A percentile compares a stretch with the other conserved stretches of the same genome.
These are phyloP conservation scores for Dysphania ambrosioides DNA, from an alignment of 148 eudicot species.

Conservation along the genomic window DNA sequence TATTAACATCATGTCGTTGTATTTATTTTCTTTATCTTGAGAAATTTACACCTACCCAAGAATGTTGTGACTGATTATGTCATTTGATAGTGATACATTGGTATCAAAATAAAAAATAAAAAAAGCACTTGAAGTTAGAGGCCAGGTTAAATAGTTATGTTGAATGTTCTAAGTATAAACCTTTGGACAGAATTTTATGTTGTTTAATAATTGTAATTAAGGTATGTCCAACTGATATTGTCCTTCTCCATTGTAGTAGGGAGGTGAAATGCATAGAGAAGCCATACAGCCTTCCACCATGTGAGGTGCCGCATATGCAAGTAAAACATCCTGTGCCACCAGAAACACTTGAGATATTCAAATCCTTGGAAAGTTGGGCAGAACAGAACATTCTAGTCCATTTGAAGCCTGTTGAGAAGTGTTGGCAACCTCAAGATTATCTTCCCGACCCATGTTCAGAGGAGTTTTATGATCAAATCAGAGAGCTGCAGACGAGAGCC, in stretches of 20 bases:
- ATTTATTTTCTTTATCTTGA: too few relatives aligned
- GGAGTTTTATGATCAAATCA: conserved; percentile 41
- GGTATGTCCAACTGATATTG: too few relatives aligned
- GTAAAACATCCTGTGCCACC: conserved; percentile 56
- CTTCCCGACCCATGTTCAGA: conserved; percentile 54
- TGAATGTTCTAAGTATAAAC: too few relatives aligned
- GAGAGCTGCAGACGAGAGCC: conserved; percentile 45
- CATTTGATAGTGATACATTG: too few relatives aligned
- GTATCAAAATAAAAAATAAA: too few relatives aligned
- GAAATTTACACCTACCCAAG: too few relatives aligned
- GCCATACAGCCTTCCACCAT: conserved; percentile 34
- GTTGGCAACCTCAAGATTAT: conserved; percentile 69
- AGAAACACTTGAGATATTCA: conserved; percentile 55
- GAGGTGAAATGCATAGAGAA: conserved; percentile 23
- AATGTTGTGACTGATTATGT: too few relatives aligned
- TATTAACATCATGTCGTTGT: too few relatives aligned
- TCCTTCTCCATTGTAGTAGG: background rate
- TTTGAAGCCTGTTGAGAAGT: conserved; percentile 56
- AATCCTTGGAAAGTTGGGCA: conserved; percentile 56
- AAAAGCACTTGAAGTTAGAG: too few relatives aligned
- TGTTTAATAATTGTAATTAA: too few relatives aligned
- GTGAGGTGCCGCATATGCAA: conserved; percentile 35
- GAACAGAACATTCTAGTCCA: conserved; percentile 36
- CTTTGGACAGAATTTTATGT: too few relatives aligned
- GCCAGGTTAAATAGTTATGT: too few relatives aligned